Base-by-base conservation (phyloP, 176 grass and related monocot species). In the Paspalum vaginatum region DNA sequence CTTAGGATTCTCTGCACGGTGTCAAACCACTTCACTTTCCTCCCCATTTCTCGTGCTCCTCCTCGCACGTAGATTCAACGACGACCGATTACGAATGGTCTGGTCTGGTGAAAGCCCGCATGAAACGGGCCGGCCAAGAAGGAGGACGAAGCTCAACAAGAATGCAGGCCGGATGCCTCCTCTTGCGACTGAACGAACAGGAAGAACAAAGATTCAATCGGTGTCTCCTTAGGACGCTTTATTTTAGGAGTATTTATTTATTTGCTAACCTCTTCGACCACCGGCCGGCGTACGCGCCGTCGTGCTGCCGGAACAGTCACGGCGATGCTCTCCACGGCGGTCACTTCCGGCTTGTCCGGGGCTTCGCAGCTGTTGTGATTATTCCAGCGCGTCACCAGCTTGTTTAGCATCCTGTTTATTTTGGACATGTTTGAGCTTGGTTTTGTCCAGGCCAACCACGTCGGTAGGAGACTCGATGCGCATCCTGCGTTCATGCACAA, bases 1-100 rank as follows among this genome's bases (percentile, higher is more conserved):
- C 48, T 88, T 76, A 96, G 50, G 54, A 92, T 57, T 42, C 61
- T 96, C 46, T 96, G 91, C 65, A 96, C 75, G 41, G 85, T 74
- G 21, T 84, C 82, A 26, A 88, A 88, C 93, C 93, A 96, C 68
- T 49, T 92, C 53, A 17, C 74, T 77, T 88, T 92, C 16, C 38
- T 90, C 49, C 87, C 87, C 93, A 96, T 92, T 42, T 62, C 50
- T 53, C 53, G 2, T 25, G 49, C 7, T 24, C 44, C 51, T 58
- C 13, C 6, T 0, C 0, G 10, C 27, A 21, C 24, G 27, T 8
- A 18, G 0, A 20, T 59, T 72, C 15, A 7, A 18, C 26, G 45
- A 20, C 42, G 55, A 51, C 17, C 0, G 38, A 7, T 37, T n/a
- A 60, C n/a, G 53, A 4, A 46, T 8, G 2, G 79, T 16, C 65